These are phyloP conservation scores for Rhodotorula sp. DNA, from an alignment of 1,284 basidiomycete species.

Conservation along the genomic window DNA sequence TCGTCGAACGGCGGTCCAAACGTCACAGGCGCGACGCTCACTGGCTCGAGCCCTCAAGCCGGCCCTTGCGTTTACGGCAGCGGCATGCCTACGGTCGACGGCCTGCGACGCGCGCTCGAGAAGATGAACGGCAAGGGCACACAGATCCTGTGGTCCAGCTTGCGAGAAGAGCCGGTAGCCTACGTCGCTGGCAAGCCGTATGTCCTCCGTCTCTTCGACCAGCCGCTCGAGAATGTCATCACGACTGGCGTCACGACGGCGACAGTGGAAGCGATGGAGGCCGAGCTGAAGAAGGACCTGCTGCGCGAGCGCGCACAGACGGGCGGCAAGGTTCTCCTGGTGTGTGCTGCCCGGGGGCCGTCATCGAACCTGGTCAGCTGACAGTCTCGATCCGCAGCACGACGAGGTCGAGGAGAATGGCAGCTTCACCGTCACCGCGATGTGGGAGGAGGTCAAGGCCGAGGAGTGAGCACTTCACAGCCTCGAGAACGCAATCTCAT, in stretches of 20 bases:
- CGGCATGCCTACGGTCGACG: conserved; percentile 84
- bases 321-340: conserved; percentile 71
- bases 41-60: neutral
- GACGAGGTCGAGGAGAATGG: conserved; percentile 96
- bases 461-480: conserved; percentile 26
- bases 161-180: conserved; percentile 94
- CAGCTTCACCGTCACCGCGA: conserved; percentile 60
- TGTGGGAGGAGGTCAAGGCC: conserved; percentile 41
- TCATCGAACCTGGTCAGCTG: too few relatives aligned
- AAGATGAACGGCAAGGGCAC: conserved; percentile 77
- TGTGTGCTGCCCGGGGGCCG: neutral
- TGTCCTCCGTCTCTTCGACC: conserved; percentile 80
- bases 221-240: conserved; percentile 82
- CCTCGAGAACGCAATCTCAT: conserved; percentile 41
- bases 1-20: neutral
- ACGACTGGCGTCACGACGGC: conserved; percentile 88
- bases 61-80: conserved; percentile 58
- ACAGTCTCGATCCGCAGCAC: conserved; percentile 54
- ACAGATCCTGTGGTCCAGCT: conserved; percentile 81
- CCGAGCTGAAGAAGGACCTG: conserved; percentile 84
- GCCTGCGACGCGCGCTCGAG: conserved; percentile 77
- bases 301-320: conserved; percentile 71
- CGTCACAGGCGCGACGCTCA: neutral
- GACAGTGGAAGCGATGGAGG: conserved; percentile 92
- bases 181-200: conserved; percentile 54